Evolutionary conservation across 164 flowering plant species (phyloP).

Genomic region (Aristolochia contorta): DNA sequence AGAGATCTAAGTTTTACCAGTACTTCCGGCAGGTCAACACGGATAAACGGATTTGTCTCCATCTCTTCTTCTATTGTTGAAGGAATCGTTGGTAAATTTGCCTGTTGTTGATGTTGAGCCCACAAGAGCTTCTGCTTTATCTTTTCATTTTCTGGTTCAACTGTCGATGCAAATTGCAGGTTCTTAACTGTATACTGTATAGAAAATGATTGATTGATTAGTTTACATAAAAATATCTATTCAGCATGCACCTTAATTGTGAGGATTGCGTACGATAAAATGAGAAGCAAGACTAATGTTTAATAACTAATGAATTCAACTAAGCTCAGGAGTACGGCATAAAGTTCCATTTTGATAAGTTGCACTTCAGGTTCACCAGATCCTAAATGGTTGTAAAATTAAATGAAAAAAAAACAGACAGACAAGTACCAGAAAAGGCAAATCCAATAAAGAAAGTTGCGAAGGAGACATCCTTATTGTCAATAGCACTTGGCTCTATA

Average conservation of each 20-base stretch:
- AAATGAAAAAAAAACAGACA: too few relatives aligned
- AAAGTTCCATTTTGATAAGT: too few relatives aligned
- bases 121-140: slow-evolving; percentile 58
- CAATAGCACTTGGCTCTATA: too few relatives aligned
- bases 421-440: too few relatives aligned
- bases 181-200: slow-evolving; percentile 91
- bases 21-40: slow-evolving; percentile 67
- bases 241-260: neutral
- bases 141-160: slow-evolving; percentile 73
- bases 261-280: too few relatives aligned
- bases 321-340: too few relatives aligned
- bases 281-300: too few relatives aligned
- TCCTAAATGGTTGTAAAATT: too few relatives aligned
- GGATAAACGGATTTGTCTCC: slow-evolving; percentile 88
- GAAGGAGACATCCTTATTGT: too few relatives aligned
- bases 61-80: slow-evolving; percentile 79
- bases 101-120: slow-evolving; percentile 64
- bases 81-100: slow-evolving; percentile 73
- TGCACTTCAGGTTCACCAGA: too few relatives aligned
- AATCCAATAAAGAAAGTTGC: too few relatives aligned
- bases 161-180: slow-evolving; percentile 77
- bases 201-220: neutral
- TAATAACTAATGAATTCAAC: too few relatives aligned
- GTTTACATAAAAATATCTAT: neutral
- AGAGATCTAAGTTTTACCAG: slow-evolving; percentile 37